Conservation (phyloP, 768 basidiomycete genomes). For the Tulasnella sp. region DNA sequence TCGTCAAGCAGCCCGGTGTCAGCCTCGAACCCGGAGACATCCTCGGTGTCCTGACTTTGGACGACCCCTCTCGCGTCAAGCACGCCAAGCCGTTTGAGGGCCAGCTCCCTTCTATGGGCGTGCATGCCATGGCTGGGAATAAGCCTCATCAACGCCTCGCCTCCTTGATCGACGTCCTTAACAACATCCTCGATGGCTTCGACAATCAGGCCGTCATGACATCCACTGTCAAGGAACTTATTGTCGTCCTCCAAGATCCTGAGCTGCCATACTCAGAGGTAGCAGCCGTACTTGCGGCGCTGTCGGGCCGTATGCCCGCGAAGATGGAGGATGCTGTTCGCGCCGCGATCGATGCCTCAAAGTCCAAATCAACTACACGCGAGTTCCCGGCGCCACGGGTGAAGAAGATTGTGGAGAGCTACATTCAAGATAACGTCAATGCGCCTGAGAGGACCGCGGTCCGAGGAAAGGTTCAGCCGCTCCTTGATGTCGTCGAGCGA, state of each 20-base stretch:
- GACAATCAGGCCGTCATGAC: conserved; percentile 92
- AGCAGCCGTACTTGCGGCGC: conserved; percentile 67
- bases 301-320: conserved; percentile 86
- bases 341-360: conserved; percentile 62
- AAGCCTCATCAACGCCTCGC: conserved; percentile 82
- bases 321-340: conserved; percentile 86
- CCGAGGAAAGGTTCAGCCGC: conserved; percentile 53
- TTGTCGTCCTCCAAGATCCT: conserved; percentile 68
- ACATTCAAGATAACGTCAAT: conserved; percentile 67
- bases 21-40: conserved; percentile 96
- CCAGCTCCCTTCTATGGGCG: conserved; percentile 77
- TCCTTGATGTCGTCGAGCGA: conserved; percentile 67
- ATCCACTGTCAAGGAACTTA: conserved; percentile 75
- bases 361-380: conserved; percentile 52
- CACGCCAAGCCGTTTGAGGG: conserved; percentile 98
- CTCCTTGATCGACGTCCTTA: conserved; percentile 61
- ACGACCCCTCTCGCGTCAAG: conserved; percentile 91
- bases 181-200: conserved; percentile 91
- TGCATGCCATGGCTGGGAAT: conserved; percentile 74
- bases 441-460: conserved; percentile 75
- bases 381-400: conserved; percentile 89
- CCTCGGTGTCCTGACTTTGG: conserved; percentile 89
- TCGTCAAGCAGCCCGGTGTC: conserved; percentile 97
- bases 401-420: conserved; percentile 78
- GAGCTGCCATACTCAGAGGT: conserved; percentile 86